A percentile compares a stretch with the other conserved stretches of the same genome.
Evolutionary conservation across 2,329 filamentous ascomycete genomes (phyloP).

Genomic region (Trichophyton benhamiae): DNA sequence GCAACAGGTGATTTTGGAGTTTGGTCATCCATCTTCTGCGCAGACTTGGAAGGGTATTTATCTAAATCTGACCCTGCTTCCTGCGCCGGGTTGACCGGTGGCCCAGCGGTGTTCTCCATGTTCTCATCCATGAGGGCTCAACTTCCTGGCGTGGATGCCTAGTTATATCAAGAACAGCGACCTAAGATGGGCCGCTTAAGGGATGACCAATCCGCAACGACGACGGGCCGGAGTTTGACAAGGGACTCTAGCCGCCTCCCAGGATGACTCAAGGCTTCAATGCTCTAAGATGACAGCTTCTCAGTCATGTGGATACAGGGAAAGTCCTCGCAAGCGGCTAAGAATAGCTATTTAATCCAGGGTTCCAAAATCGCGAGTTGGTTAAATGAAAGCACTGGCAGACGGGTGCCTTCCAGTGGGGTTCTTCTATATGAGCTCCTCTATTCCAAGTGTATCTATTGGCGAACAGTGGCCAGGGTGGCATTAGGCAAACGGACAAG

Average conservation of each 20-base stretch:
- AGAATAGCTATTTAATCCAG: background rate
- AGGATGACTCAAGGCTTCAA: background rate
- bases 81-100: background rate
- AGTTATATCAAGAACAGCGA: background rate
- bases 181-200: background rate
- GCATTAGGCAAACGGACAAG: background rate
- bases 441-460: background rate
- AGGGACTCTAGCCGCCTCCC: background rate
- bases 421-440: background rate
- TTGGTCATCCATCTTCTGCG: background rate
- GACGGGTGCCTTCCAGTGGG: background rate
- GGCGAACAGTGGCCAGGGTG: background rate
- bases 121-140: background rate
- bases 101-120: background rate
- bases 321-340: background rate
- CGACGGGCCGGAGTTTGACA: background rate
- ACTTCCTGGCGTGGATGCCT: background rate
- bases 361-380: background rate
- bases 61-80: background rate
- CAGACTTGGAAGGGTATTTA: background rate
- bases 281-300: background rate
- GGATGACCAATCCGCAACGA: background rate
- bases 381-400: background rate
- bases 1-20: slow-evolving; percentile 12
- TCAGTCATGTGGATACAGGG: background rate